Evolutionary conservation across 2,329 filamentous ascomycete species (phyloP).

Genomic region (Alternaria metachromatica): DNA sequence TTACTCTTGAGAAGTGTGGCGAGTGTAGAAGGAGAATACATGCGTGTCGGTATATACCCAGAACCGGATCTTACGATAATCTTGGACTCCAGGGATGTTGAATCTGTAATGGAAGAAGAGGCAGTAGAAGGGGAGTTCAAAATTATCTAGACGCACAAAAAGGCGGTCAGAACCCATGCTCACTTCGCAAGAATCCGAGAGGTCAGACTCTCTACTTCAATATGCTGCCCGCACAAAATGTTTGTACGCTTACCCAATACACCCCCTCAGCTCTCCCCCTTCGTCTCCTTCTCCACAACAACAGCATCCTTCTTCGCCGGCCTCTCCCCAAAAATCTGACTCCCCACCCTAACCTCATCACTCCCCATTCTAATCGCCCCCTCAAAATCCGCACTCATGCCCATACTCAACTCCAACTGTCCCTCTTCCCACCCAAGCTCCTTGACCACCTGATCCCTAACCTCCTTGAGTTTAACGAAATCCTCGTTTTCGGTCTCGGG

Average conservation of each 20-base stretch:
- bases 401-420: conserved; percentile 92
- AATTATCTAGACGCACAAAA: background rate
- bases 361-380: conserved; percentile 84
- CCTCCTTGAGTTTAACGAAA: conserved; percentile 72
- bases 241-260: too few relatives aligned
- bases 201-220: too few relatives aligned
- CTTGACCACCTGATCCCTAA: conserved; percentile 71
- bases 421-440: conserved; percentile 63
- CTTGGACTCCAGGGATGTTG: too few relatives aligned
- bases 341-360: conserved; percentile 88
- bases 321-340: conserved; percentile 88
- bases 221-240: too few relatives aligned
- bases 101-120: background rate
- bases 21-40: too few relatives aligned
- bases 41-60: too few relatives aligned
- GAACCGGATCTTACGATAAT: too few relatives aligned
- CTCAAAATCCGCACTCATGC: conserved; percentile 97
- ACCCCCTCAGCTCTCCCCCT: conserved; percentile 18
- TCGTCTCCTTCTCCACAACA: conserved; percentile 54
- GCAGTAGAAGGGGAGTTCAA: background rate
- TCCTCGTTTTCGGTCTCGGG: conserved; percentile 88
- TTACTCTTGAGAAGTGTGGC: too few relatives aligned
- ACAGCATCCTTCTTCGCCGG: conserved; percentile 81
- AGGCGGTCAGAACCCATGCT: background rate
- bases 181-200: too few relatives aligned